phyloP scores from a whole-genome alignment of 352 stramenopile species.

The Thraustochytrium striatum region DNA sequence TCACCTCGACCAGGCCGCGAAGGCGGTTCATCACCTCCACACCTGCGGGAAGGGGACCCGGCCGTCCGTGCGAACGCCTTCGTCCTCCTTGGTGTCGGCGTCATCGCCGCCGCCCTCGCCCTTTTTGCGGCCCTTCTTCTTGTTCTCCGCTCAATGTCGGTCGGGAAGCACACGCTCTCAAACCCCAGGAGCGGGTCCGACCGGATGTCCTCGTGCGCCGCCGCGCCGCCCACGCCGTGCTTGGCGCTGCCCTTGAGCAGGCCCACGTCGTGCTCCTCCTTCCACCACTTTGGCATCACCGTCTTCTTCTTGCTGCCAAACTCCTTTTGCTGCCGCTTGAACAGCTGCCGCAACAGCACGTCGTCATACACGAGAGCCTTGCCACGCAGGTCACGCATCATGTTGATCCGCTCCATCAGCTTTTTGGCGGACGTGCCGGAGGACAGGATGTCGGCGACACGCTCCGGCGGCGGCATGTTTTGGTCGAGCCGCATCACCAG shows the following conservation, averaged over 20 bases:
- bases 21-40: constrained; percentile 1
- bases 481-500: neutral
- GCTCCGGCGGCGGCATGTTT: neutral
- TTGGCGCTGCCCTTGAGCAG: constrained; percentile 17
- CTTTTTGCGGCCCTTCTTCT: neutral
- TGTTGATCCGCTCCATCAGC: constrained; percentile 34
- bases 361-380: neutral
- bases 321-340: neutral
- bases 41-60: neutral
- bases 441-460: neutral
- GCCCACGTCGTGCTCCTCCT: neutral
- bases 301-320: constrained; percentile 26
- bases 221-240: neutral
- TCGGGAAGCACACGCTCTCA: neutral
- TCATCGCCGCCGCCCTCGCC: neutral
- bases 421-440: neutral
- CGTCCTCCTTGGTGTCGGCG: neutral
- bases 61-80: neutral
- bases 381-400: constrained; percentile 18
- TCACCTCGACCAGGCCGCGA: neutral
- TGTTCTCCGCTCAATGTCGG: neutral
- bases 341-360: neutral
- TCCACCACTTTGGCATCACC: constrained; percentile 36
- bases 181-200: constrained; percentile 1
- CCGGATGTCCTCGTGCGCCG: neutral